Percentiles rank a stretch among this genome's conserved stretches.
These are phyloP conservation scores for Amanita phalloides DNA, from an alignment of 768 basidiomycete species.

Conservation along the genomic window DNA sequence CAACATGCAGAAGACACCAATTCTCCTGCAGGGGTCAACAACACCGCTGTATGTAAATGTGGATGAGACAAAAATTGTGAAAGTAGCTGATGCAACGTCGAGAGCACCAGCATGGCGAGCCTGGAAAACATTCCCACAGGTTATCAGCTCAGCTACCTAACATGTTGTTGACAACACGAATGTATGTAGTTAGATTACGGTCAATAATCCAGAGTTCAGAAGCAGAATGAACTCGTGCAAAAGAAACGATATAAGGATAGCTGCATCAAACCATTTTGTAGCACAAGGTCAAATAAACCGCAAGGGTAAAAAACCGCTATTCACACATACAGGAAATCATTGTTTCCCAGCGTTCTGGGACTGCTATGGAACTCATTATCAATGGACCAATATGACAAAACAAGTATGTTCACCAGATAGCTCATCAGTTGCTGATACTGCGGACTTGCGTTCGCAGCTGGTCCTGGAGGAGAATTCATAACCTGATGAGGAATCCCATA, in stretches of 20 bases:
- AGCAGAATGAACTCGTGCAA: not conserved
- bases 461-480: slow-evolving; percentile 30
- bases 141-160: not conserved
- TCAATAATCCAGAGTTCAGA: not conserved
- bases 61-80: slow-evolving; percentile 50
- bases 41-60: slow-evolving; percentile 55
- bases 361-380: slow-evolving; percentile 16
- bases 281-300: not conserved
- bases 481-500: slow-evolving; percentile 31
- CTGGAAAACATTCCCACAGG: not conserved
- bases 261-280: not conserved
- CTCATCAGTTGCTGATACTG: slow-evolving; percentile 63
- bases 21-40: slow-evolving; percentile 67
- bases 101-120: slow-evolving; percentile 53
- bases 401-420: slow-evolving; percentile 40
- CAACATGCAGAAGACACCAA: slow-evolving; percentile 56
- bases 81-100: slow-evolving; percentile 55
- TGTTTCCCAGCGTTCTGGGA: slow-evolving; percentile 18
- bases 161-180: not conserved
- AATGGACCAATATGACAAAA: not conserved
- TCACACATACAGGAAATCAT: slow-evolving; percentile 1
- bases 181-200: slow-evolving; percentile 1
- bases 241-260: slow-evolving; percentile 4
- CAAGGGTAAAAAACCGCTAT: not conserved
- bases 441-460: slow-evolving; percentile 28